Conservation (phyloP, 306 rosid genomes). For the Glycine latifolia region DNA sequence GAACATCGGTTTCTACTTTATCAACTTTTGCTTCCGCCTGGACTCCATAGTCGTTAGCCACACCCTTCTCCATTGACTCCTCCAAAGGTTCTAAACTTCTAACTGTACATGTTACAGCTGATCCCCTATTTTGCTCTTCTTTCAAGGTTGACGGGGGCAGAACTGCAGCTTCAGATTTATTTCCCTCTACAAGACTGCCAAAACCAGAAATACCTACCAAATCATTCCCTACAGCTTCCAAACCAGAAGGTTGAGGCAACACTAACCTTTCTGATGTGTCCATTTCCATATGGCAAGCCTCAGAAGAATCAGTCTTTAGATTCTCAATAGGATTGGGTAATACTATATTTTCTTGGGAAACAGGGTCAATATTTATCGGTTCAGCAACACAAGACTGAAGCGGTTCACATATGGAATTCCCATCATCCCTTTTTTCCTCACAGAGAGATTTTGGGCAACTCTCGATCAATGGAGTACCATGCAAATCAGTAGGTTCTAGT, state of each 20-base stretch:
- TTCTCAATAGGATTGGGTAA: constrained; percentile 12
- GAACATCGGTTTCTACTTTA: constrained; percentile 41
- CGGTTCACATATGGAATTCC: constrained; percentile 25
- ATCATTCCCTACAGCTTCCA: constrained; percentile 29
- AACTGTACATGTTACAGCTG: constrained; percentile 16
- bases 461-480: constrained; percentile 33
- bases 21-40: constrained; percentile 46
- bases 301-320: constrained; percentile 6
- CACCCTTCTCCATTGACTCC: constrained; percentile 38
- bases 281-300: constrained; percentile 28
- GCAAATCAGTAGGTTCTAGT: constrained; percentile 40
- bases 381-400: constrained; percentile 20
- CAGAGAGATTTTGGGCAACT: constrained; percentile 30
- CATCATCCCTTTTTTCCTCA: constrained; percentile 35
- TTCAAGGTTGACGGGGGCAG: constrained; percentile 29
- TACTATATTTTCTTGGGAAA: constrained; percentile 16
- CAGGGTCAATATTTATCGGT: background rate
- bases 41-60: constrained; percentile 30
- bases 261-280: constrained; percentile 20
- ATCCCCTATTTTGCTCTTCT: constrained; percentile 38
- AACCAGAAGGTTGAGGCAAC: constrained; percentile 12
- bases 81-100: constrained; percentile 33
- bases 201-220: constrained; percentile 38
- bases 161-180: constrained; percentile 42
- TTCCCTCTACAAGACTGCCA: constrained; percentile 31